Percentiles rank a stretch among this genome's conserved stretches.
phyloP scores from a whole-genome alignment of 73 alveolate genomes.

The Blepharisma japonicum region DNA sequence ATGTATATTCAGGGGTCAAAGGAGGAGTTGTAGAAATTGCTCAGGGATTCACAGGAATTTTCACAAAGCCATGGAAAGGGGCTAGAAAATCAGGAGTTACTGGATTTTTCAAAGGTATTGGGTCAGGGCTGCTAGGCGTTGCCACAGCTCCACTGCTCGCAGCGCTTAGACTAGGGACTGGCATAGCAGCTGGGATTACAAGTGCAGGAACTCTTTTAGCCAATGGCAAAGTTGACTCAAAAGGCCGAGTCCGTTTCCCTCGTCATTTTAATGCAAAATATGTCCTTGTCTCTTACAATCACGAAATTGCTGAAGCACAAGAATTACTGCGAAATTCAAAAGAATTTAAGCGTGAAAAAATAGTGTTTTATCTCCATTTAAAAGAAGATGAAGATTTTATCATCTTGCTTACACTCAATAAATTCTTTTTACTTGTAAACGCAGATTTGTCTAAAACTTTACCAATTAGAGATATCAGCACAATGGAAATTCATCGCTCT shows the following conservation, averaged over 20 bases:
- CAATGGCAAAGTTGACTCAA: slow-evolving; percentile 56
- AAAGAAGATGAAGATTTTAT: slow-evolving; percentile 1
- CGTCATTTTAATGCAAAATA: slow-evolving; percentile 60
- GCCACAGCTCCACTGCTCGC: slow-evolving; percentile 86
- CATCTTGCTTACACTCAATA: background rate
- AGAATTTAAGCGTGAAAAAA: slow-evolving; percentile 21
- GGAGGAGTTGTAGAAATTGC: slow-evolving; percentile 82
- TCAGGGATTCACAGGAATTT: slow-evolving; percentile 82
- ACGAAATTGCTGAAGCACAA: slow-evolving; percentile 64
- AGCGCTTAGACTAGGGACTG: slow-evolving; percentile 61
- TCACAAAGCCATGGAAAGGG: slow-evolving; percentile 69
- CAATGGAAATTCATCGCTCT: slow-evolving; percentile 11
- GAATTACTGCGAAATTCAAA: slow-evolving; percentile 56
- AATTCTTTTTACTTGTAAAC: background rate
- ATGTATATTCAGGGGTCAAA: slow-evolving; percentile 72
- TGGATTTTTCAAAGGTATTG: slow-evolving; percentile 82
- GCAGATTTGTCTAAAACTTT: background rate
- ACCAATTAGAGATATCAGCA: background rate
- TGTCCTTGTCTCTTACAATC: slow-evolving; percentile 73
- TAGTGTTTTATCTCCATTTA: background rate
- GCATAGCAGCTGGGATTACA: slow-evolving; percentile 72
- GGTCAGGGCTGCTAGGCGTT: slow-evolving; percentile 86
- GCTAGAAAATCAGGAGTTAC: slow-evolving; percentile 78
- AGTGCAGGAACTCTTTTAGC: slow-evolving; percentile 61
- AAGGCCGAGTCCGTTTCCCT: slow-evolving; percentile 80